These are phyloP conservation scores for Fusarium graminum DNA, from an alignment of 2,329 filamentous ascomycete species.

Conservation along the genomic window DNA sequence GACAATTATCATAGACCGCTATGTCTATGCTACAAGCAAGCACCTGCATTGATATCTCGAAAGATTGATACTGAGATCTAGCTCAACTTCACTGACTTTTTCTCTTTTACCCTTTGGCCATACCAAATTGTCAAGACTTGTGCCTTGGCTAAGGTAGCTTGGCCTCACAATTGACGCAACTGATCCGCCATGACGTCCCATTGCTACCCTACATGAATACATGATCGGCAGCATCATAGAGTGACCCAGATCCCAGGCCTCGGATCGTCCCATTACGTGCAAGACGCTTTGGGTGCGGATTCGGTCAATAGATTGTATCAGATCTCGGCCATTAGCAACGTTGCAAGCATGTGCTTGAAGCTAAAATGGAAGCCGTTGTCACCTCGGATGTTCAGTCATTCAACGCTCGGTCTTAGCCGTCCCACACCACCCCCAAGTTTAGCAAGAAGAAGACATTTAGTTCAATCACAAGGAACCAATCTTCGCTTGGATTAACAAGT, in stretches of 20 bases:
- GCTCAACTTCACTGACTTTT: neutral
- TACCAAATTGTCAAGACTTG: neutral
- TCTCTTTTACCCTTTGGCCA: neutral
- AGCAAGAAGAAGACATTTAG: no score
- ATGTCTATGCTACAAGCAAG: neutral
- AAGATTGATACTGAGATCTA: neutral
- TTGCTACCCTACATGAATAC: conserved; percentile 32
- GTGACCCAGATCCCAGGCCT: conserved; percentile 14
- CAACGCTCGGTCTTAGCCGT: neutral
- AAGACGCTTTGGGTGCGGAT: neutral
- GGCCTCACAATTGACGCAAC: conserved; percentile 11
- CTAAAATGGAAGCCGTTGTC: conserved; percentile 8
- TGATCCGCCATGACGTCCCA: conserved; percentile 33
- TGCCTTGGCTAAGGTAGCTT: neutral
- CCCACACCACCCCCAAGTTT: no score
- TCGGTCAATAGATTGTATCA: neutral
- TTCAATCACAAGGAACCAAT: no score
- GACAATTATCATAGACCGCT: conserved; percentile 14
- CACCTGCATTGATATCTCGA: neutral
- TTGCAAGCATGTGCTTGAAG: conserved; percentile 6
- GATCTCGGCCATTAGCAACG: neutral
- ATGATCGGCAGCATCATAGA: conserved; percentile 14
- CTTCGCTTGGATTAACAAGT: no score
- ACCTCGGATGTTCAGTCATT: neutral
- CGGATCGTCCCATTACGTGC: conserved; percentile 11